These are phyloP conservation scores for Agrocybe praecox DNA, from an alignment of 768 basidiomycete genomes.

Conservation along the genomic window DNA sequence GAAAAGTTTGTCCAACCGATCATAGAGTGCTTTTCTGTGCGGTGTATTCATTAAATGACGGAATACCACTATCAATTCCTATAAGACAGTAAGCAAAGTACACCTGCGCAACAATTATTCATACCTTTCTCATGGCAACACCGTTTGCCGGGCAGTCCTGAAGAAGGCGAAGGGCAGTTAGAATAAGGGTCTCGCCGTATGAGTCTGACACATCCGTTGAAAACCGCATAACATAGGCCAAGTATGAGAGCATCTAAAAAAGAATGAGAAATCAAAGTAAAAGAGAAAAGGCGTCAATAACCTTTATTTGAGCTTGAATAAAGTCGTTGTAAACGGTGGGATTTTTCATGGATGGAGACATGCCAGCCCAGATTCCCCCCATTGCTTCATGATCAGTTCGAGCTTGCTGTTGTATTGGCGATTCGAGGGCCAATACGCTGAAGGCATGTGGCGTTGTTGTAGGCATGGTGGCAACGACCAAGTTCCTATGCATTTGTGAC, in stretches of 20 bases:
- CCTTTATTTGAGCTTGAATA: constrained; percentile 90
- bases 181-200: constrained; percentile 80
- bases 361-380: constrained; percentile 82
- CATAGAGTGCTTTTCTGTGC: constrained; percentile 76
- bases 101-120: constrained; percentile 3
- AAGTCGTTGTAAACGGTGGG: constrained; percentile 77
- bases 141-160: constrained; percentile 93
- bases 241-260: constrained; percentile 82
- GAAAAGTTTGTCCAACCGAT: constrained; percentile 86
- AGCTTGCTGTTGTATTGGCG: constrained; percentile 78
- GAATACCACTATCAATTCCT: constrained; percentile 93
- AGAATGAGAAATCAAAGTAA: constrained; percentile 3
- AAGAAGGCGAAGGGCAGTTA: constrained; percentile 81
- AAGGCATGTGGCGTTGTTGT: constrained; percentile 79
- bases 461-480: constrained; percentile 68
- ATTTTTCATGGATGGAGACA: constrained; percentile 78
- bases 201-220: constrained; percentile 61
- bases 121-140: constrained; percentile 79
- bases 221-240: constrained; percentile 85
- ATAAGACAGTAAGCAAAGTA: constrained; percentile 10
- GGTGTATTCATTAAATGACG: constrained; percentile 84
- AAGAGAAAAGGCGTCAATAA: constrained; percentile 23
- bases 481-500: constrained; percentile 74
- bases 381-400: constrained; percentile 80
- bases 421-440: constrained; percentile 74